Base-by-base conservation (phyloP, 2,329 filamentous ascomycete genomes). In the Calonectria honghensis region DNA sequence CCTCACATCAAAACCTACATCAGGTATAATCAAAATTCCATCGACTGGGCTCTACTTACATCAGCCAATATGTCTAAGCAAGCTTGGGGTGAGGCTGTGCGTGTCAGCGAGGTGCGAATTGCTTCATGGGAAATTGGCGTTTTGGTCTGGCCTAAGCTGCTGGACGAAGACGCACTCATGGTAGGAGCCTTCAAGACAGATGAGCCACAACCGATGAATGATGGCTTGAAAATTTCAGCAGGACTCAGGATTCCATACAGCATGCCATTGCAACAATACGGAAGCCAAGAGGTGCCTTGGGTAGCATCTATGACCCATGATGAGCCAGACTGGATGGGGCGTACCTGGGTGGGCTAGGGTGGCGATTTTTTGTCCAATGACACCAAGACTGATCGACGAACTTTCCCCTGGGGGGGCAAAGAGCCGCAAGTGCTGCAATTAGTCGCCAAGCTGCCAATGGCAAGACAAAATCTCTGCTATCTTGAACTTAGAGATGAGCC, bases 51-150 rank as follows among this genome's bases (percentile, higher is more conserved):
- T 2, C 88, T 98, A 76, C 83, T 97, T 2, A 97, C 95, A 0
- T 97, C 94, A n/a, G 95, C 96, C n/a, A 98, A 98, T 79, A 84
- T 98, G 3, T 97, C 94, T 2, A 96, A 93, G 75, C 95, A 98
- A 84, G 96, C 96, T 0, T 98, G 96, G 96, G 96, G 96, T 1
- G 92, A 94, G 48, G 87, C 90, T 3, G 83, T 83, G 1, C 91
- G 90, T 75, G 83, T 87, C 0, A 91, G 91, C 0, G 90, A 94
- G 79, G 86, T 95, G 37, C 90, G 93, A 45, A 91, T 98, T 35
- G 92, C 93, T 73, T 97, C 94, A 37, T 98, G 93, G 87, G 96
- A 98, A 83, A 90, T 95, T 39, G 96, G 96, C 0, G 94, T 98
- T 1, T 82, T 98, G 61, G 89, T 98, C 0, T 97, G 95, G 94